Conservation (phyloP, 2,329 filamentous ascomycete genomes). For the Colletotrichum scovillei region DNA sequence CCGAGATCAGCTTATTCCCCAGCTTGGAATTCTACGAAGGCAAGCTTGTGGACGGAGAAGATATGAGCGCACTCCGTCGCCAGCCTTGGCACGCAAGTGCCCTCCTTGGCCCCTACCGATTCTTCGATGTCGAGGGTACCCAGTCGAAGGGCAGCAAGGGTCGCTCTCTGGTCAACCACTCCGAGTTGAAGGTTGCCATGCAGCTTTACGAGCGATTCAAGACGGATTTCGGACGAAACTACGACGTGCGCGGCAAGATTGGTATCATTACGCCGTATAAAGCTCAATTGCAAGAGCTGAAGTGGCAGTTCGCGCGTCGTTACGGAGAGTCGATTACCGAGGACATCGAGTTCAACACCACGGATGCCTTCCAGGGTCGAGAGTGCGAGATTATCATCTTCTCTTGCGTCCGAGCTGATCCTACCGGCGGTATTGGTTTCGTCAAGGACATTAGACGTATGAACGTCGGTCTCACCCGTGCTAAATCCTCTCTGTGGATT, state of each 20-base stretch:
- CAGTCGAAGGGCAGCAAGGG: conserved; percentile 85
- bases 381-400: conserved; percentile 99
- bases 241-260: conserved; percentile 83
- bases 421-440: conserved; percentile 97
- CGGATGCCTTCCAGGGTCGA: conserved; percentile 95
- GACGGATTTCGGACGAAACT: conserved; percentile 71
- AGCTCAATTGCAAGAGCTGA: conserved; percentile 86
- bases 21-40: conserved; percentile 94
- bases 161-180: conserved; percentile 89
- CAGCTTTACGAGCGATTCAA: conserved; percentile 84
- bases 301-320: conserved; percentile 75
- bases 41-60: conserved; percentile 82
- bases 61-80: conserved; percentile 81
- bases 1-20: conserved; percentile 92
- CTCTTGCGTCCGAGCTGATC: conserved; percentile 93
- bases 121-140: conserved; percentile 94
- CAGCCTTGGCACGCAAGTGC: conserved; percentile 88
- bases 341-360: conserved; percentile 96
- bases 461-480: conserved; percentile 98
- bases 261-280: conserved; percentile 99
- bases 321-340: conserved; percentile 83
- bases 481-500: conserved; percentile 96
- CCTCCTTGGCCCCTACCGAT: conserved; percentile 91
- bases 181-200: conserved; percentile 88
- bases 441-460: conserved; percentile 98